Conservation (phyloP, 306 rosid species). For the Abrus precatorius region DNA sequence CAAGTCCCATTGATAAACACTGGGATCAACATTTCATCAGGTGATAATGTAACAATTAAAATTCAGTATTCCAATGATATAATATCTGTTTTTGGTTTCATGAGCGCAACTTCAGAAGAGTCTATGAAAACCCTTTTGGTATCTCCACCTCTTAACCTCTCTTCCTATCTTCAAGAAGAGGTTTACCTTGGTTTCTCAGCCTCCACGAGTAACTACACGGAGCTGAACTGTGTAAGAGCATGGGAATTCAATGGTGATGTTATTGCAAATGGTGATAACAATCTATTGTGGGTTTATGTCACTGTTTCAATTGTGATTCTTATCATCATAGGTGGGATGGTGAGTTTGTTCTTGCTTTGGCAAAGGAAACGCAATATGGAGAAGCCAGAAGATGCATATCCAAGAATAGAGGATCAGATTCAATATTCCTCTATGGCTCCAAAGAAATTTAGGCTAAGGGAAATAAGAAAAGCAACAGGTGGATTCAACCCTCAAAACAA, state of each 20-base stretch:
- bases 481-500: constrained; percentile 68
- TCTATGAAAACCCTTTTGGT: constrained; percentile 48
- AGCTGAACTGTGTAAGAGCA: constrained; percentile 65
- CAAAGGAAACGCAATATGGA: constrained; percentile 30
- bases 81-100: constrained; percentile 47
- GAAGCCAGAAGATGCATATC: constrained; percentile 55
- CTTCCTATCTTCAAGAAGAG: constrained; percentile 45
- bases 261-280: neutral
- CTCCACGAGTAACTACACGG: constrained; percentile 64
- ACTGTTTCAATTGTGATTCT: constrained; percentile 35
- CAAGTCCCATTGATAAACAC: constrained; percentile 45
- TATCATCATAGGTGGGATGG: constrained; percentile 41
- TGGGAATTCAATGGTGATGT: constrained; percentile 61
- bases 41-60: constrained; percentile 11
- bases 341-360: constrained; percentile 35
- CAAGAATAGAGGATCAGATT: constrained; percentile 70
- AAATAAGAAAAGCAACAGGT: constrained; percentile 66
- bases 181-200: constrained; percentile 77
- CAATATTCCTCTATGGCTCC: constrained; percentile 64
- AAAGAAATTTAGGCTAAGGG: constrained; percentile 56
- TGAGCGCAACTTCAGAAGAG: neutral
- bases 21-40: constrained; percentile 44
- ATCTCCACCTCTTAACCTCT: constrained; percentile 47
- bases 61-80: constrained; percentile 43
- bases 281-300: constrained; percentile 64